Conservation (phyloP, 202 grass and related monocot genomes). For the Alloteropsis angusta region DNA sequence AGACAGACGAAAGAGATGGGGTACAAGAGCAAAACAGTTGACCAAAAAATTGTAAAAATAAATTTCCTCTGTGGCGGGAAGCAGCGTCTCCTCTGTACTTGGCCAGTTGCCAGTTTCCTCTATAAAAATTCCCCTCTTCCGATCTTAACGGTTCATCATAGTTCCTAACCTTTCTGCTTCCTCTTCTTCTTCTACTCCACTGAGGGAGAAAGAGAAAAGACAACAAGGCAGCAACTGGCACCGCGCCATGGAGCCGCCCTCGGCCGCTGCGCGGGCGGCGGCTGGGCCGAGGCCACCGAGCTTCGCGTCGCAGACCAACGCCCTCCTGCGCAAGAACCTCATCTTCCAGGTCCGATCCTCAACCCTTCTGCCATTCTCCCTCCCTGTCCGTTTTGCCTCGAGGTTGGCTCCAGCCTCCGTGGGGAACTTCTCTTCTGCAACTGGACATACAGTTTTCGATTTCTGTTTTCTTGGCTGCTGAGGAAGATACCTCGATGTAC, state of each 20-base stretch:
- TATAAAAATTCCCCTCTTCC: not conserved
- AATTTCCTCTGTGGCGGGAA: slow-evolving; percentile 20
- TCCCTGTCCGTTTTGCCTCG: not conserved
- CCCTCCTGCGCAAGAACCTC: slow-evolving; percentile 58
- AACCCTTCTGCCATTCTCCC: not conserved
- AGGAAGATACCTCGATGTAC: not conserved
- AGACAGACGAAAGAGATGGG: too few species aligned
- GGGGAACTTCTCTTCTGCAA: not conserved
- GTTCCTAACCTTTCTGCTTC: not conserved
- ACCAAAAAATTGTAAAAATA: not conserved
- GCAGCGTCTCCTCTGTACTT: not conserved
- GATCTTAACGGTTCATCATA: slow-evolving; percentile 15
- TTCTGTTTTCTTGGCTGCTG: not conserved
- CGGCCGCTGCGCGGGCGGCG: not conserved
- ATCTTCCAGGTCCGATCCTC: slow-evolving; percentile 44
- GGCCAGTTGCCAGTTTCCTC: not conserved
- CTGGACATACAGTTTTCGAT: not conserved
- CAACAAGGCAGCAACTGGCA: not conserved
- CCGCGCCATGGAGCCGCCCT: slow-evolving; percentile 26
- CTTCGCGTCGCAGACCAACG: slow-evolving; percentile 56
- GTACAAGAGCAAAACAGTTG: not conserved
- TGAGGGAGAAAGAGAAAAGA: not conserved
- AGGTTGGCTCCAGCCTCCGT: not conserved
- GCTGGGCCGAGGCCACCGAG: slow-evolving; percentile 8
- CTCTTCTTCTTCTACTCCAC: not conserved